These are phyloP conservation scores for Colletotrichum sp. DNA, from an alignment of 2,329 filamentous ascomycete species.

Conservation along the genomic window DNA sequence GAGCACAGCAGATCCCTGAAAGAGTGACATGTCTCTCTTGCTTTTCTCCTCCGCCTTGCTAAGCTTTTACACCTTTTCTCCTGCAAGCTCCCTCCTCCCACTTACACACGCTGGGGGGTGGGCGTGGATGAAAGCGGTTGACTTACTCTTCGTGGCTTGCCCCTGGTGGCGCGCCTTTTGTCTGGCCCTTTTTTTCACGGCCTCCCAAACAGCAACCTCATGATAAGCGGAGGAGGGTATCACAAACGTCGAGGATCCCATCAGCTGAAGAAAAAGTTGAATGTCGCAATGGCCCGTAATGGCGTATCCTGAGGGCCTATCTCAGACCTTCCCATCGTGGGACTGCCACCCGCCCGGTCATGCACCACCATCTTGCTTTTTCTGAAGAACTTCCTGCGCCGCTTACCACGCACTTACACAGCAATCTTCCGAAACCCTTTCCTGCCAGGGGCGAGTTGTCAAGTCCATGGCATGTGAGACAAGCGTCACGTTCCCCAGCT, in stretches of 20 bases:
- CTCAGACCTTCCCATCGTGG: background rate
- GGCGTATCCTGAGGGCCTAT: background rate
- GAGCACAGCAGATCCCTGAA: background rate
- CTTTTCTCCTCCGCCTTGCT: background rate
- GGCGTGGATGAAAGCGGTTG: slow-evolving; percentile 2
- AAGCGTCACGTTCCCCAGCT: slow-evolving; percentile 11
- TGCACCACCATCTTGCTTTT: background rate
- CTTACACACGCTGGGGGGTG: background rate
- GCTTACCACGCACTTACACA: background rate
- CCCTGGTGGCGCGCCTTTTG: background rate
- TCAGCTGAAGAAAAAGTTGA: background rate
- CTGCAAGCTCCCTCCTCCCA: slow-evolving; percentile 7
- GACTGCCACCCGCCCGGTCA: background rate
- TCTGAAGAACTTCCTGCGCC: background rate
- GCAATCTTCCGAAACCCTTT: background rate
- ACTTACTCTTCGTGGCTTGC: background rate
- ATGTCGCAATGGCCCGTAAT: background rate
- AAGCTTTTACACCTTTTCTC: background rate
- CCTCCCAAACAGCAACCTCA: background rate
- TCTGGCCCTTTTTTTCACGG: background rate
- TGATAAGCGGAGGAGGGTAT: background rate
- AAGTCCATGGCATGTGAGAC: slow-evolving; percentile 3
- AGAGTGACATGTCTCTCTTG: background rate
- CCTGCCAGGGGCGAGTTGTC: background rate
- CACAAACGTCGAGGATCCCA: background rate